Percentiles rank a stretch among this genome's conserved stretches.
These are phyloP conservation scores for Avena atlantica DNA, from an alignment of 176 grass and related monocot species.

Conservation along the genomic window DNA sequence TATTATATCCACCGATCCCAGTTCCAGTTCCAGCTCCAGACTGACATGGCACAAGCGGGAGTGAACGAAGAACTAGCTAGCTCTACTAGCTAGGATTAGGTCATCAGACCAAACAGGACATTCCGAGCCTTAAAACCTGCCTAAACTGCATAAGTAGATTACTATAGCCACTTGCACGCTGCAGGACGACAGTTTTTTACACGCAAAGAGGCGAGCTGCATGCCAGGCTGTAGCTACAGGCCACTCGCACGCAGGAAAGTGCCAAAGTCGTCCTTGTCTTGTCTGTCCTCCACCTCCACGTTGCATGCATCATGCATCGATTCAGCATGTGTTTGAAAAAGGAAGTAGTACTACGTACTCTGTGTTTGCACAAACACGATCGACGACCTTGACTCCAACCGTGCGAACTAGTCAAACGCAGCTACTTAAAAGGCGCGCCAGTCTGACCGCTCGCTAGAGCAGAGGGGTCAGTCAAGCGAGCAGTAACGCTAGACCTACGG, in stretches of 20 bases:
- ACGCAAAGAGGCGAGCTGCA: neutral
- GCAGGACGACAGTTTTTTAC: neutral
- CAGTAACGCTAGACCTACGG: too few relatives aligned
- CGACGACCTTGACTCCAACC: neutral
- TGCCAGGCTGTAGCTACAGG: neutral
- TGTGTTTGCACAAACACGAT: neutral
- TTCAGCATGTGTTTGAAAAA: conserved; percentile 23
- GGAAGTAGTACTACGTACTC: neutral
- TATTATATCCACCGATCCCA: too few relatives aligned
- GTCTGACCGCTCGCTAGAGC: too few relatives aligned
- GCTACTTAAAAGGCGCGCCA: neutral
- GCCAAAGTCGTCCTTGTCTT: conserved; percentile 32
- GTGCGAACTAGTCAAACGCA: neutral
- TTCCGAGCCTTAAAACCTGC: neutral
- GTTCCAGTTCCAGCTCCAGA: too few relatives aligned
- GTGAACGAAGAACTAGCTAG: too few relatives aligned
- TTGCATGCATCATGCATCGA: neutral
- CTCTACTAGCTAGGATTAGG: neutral
- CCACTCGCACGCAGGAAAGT: conserved; percentile 6
- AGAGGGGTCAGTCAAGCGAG: too few relatives aligned
- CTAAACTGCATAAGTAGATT: neutral
- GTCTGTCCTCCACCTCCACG: neutral
- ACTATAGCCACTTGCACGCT: neutral
- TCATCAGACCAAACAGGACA: conserved; percentile 3
- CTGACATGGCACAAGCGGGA: too few relatives aligned